These are phyloP conservation scores for Phytophthora meadii DNA, from an alignment of 352 stramenopile species.

Conservation along the genomic window DNA sequence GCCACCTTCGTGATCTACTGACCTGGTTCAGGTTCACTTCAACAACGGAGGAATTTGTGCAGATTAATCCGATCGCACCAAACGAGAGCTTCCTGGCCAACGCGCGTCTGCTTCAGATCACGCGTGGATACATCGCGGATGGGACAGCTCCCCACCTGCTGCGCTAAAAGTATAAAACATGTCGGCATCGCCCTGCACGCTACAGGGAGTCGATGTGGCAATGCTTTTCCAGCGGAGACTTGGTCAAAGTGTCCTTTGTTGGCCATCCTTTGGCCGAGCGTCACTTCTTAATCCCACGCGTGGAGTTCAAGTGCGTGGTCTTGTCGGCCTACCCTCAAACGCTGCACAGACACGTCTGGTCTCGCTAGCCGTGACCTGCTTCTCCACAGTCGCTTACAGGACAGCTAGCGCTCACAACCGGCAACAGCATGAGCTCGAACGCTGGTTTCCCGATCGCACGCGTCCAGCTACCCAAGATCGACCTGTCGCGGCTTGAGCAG, in stretches of 20 bases:
- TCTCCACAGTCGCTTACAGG: constrained; percentile 15
- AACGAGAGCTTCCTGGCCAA: not conserved
- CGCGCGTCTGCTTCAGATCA: not conserved
- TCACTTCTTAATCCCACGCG: constrained; percentile 7
- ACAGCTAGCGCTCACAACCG: not conserved
- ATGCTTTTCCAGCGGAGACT: too few species aligned
- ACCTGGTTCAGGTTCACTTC: constrained; percentile 7
- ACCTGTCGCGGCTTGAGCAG: constrained; percentile 28
- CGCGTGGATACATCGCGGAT: constrained; percentile 10
- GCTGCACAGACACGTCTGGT: constrained; percentile 5
- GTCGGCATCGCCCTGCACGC: not conserved
- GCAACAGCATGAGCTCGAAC: constrained; percentile 13
- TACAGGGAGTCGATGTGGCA: not conserved
- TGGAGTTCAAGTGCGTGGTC: constrained; percentile 15
- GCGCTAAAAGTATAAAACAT: not conserved
- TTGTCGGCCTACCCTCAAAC: constrained; percentile 5
- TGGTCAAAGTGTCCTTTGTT: too few species aligned
- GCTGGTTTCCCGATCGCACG: constrained; percentile 38
- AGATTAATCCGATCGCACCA: not conserved
- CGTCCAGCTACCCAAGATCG: constrained; percentile 32
- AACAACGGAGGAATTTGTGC: not conserved
- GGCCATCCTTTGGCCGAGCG: not conserved
- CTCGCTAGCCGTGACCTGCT: not conserved
- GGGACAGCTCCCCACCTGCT: not conserved
- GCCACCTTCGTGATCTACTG: not conserved